A percentile compares a stretch with the other conserved stretches of the same genome.
These are phyloP conservation scores for Pichia sp. DNA, from an alignment of 1,139 yeast genomes.

Conservation along the genomic window DNA sequence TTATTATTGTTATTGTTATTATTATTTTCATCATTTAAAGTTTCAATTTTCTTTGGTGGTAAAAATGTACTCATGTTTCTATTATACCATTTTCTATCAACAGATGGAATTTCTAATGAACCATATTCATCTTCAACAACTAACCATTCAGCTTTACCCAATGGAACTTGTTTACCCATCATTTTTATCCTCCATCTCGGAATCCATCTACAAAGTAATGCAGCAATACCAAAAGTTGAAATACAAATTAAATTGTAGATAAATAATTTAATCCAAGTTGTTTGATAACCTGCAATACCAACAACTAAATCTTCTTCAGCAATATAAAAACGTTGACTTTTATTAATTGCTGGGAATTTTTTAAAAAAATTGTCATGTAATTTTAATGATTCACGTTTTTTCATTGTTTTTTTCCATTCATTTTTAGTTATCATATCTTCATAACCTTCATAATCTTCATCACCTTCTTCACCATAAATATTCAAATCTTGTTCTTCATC, in stretches of 20 bases:
- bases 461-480: conserved; percentile 13
- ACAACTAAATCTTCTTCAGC: conserved; percentile 94
- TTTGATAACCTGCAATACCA: conserved; percentile 84
- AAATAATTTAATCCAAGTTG: conserved; percentile 41
- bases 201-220: conserved; percentile 73
- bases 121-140: conserved; percentile 93
- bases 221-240: conserved; percentile 63
- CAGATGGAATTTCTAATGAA: conserved; percentile 57
- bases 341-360: conserved; percentile 39
- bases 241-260: conserved; percentile 52
- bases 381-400: conserved; percentile 15
- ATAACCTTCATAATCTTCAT: conserved; percentile 21
- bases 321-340: conserved; percentile 76
- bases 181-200: conserved; percentile 68
- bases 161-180: conserved; percentile 58
- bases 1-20: conserved; percentile 13
- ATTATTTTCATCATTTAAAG: conserved; percentile 17
- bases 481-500: conserved; percentile 16
- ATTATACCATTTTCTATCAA: conserved; percentile 56
- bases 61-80: conserved; percentile 68
- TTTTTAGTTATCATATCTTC: conserved; percentile 15
- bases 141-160: conserved; percentile 87
- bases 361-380: conserved; percentile 37
- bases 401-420: conserved; percentile 15
- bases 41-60: conserved; percentile 18